phyloP scores from a whole-genome alignment of 345 rosid species.

The Isatis tinctoria region DNA sequence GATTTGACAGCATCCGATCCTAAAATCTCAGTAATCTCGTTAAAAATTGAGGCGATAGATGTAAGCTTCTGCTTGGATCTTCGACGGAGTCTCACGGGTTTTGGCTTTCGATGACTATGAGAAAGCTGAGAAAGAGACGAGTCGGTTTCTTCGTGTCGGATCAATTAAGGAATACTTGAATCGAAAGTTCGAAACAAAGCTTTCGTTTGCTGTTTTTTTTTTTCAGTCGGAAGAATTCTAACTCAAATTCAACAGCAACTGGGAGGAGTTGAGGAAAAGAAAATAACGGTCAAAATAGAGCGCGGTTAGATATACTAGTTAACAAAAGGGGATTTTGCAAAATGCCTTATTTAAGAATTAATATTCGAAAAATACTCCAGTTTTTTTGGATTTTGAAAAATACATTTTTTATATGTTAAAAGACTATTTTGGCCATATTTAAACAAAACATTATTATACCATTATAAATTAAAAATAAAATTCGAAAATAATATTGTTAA shows the following conservation, averaged over 20 bases:
- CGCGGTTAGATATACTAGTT: neutral
- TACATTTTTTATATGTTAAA: no score
- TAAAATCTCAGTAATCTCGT: slow-evolving; percentile 52
- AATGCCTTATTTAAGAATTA: no score
- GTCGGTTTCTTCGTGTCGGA: neutral
- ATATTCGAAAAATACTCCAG: no score
- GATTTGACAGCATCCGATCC: slow-evolving; percentile 39
- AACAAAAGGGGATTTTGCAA: no score
- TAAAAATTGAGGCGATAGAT: slow-evolving; percentile 43
- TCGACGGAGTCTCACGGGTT: slow-evolving; percentile 17
- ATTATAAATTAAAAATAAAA: no score
- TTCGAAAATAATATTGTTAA: no score
- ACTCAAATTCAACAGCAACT: neutral
- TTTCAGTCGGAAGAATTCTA: neutral
- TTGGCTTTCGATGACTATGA: slow-evolving; percentile 38
- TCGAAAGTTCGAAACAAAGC: slow-evolving; percentile 29
- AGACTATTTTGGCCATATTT: no score
- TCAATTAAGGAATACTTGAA: slow-evolving; percentile 1
- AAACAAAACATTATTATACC: no score
- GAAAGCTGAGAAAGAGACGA: slow-evolving; percentile 32
- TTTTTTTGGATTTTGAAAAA: no score
- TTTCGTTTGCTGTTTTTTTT: slow-evolving; percentile 17
- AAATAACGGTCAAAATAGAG: slow-evolving; percentile 16
- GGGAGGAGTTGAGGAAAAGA: neutral
- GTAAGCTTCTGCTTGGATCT: slow-evolving; percentile 37